Evolutionary conservation across 768 basidiomycete genomes (phyloP).

Genomic region (Trichaptum fuscoviolaceum): DNA sequence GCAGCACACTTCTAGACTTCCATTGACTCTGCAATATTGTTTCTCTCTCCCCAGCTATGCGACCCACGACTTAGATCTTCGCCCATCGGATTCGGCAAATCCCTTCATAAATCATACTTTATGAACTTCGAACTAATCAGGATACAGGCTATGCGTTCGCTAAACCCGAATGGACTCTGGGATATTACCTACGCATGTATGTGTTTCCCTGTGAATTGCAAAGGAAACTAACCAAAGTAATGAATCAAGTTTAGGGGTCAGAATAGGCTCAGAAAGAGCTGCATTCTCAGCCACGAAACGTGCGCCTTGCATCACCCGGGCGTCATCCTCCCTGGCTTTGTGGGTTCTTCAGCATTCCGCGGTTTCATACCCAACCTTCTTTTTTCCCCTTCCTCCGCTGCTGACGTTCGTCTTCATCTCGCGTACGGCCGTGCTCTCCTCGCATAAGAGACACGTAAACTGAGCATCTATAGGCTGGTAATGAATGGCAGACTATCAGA

Average conservation of each 20-base stretch:
- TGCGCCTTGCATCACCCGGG: neutral
- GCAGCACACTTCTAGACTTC: neutral
- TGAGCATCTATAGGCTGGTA: no score
- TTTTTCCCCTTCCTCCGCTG: neutral
- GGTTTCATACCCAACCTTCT: neutral
- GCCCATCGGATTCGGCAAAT: neutral
- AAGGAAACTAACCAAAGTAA: conserved; percentile 1
- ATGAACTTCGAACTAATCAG: conserved; percentile 1
- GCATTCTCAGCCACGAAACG: neutral
- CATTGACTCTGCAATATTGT: neutral
- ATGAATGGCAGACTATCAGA: neutral
- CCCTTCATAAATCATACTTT: neutral
- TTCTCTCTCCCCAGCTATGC: neutral
- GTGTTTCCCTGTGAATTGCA: neutral
- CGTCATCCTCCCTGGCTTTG: neutral
- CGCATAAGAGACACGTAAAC: no score
- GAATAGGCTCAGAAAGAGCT: neutral
- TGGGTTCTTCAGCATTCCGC: neutral
- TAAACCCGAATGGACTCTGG: neutral
- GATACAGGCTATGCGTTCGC: neutral
- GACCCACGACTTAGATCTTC: neutral
- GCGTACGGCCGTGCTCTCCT: neutral
- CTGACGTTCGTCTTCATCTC: neutral
- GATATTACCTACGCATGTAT: neutral
- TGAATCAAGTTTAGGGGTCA: neutral